Evolutionary conservation across 139 green algal genomes (phyloP), one percentile per base, ranked within the genome.

Genomic region (Chlamydomonas asymmetrica): DNA sequence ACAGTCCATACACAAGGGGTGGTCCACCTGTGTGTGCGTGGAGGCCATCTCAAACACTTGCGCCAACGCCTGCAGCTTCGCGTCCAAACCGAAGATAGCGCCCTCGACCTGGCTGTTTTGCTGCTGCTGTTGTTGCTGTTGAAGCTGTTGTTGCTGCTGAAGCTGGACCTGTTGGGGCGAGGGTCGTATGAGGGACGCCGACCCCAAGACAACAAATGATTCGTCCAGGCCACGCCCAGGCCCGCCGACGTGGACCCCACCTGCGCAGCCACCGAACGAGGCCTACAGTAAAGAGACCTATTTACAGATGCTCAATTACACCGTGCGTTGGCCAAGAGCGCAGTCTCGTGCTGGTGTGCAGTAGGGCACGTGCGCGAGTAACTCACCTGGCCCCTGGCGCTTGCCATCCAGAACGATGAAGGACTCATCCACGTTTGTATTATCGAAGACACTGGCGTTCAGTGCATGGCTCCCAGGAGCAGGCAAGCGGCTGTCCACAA

Each of bases 1-100:
- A 70, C 94, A 98, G 57, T 97, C 93, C n/a, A 90, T 54, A 73
- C 94, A 98, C 63, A 98, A 74, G 34, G 92, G 93, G 60, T 96
- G 88, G 59, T 97, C 92, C 35, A 93, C 80, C 75, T 82, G 76
- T 10, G 81, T 91, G 9, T 77, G 79, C 22, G 66, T 84, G 43
- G 82, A 91, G 0, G 90, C 91, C 35, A 91, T 71, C 68, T 95
- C 90, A 73, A 92, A 92, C 27, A 93, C 66, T 32, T 74, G 41
- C 0, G 85, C 71, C 63, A 92, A 64, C 5, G 88, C 74, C 10
- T 84, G 66, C 60, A 96, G 82, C 57, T 88, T 89, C 25, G 75
- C 75, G 56, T 94, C 86, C 43, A 90, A 81, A 6, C 84, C 79
- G 9, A 78, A 59, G 41, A 63, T 63, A 1, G 25, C 57, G 0